These are phyloP conservation scores for Metschnikowia santaceciliae DNA, from an alignment of 805 yeast species.

Conservation along the genomic window DNA sequence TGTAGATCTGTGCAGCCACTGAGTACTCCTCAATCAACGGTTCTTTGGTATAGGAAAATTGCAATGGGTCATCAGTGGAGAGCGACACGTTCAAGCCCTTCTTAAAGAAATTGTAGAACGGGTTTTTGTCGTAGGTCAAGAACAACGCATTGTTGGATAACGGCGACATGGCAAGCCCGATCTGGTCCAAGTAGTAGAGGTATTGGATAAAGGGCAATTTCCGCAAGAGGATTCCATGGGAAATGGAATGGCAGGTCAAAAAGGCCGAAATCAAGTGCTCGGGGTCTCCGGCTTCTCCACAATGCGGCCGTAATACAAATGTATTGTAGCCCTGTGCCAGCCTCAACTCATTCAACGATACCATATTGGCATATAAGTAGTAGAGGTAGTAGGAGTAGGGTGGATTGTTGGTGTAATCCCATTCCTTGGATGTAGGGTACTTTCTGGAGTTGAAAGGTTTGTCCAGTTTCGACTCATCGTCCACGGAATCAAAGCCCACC, in stretches of 20 bases:
- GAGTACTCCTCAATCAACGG: constrained; percentile 97
- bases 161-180: constrained; percentile 98
- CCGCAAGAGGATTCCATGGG: constrained; percentile 91
- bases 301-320: constrained; percentile 93
- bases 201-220: constrained; percentile 95
- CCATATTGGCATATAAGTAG: constrained; percentile 80
- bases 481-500: constrained; percentile 97
- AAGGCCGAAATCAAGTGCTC: constrained; percentile 92
- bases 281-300: constrained; percentile 99
- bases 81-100: constrained; percentile 92
- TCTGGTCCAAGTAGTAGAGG: constrained; percentile 86
- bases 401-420: constrained; percentile 80
- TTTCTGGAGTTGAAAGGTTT: constrained; percentile 68
- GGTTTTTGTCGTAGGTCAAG: constrained; percentile 94
- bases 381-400: constrained; percentile 97
- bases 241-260: constrained; percentile 84
- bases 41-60: constrained; percentile 94
- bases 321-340: constrained; percentile 73
- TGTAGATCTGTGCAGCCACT: constrained; percentile 97
- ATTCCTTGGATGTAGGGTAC: constrained; percentile 79
- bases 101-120: constrained; percentile 85
- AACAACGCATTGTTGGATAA: constrained; percentile 93
- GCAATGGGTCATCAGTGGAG: constrained; percentile 96
- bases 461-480: constrained; percentile 93
- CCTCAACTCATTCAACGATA: constrained; percentile 85